Base-by-base conservation (phyloP, 495 filamentous ascomycete species). In the Xylaria scruposa region DNA sequence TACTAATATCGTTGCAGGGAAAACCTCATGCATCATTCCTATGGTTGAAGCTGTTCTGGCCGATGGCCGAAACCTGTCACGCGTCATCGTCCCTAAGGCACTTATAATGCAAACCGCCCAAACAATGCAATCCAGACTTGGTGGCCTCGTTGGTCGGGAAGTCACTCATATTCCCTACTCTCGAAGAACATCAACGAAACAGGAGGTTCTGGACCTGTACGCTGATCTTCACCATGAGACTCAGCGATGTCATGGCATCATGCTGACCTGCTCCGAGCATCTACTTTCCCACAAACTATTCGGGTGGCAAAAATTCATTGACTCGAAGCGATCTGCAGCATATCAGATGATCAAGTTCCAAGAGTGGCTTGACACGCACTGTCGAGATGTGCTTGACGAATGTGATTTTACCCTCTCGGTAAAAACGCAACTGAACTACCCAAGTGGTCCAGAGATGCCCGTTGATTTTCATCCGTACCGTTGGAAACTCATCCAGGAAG, bases 341-440 rank as follows among this genome's bases (percentile, higher is more conserved):
- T 67, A 17, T 4, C 65, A 71, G 10, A 85, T 89, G 80, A 79
- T 84, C 53, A 76, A 72, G 29, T 77, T 85, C 4, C 85, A 90
- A 70, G 59, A 49, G 5, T 89, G 87, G 87, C 56, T 90, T 4
- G 77, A 81, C 29, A 21, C 69, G 0, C 71, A 70, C 36, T 83
- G 78, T 42, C 82, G 87, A 12, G 88, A 90, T 75, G 78, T 90
- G 1, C 74, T 90, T 0, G 88, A 90, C 72, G 88, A 90, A 68
- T 87, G 82, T 8, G 88, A 90, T 67, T 83, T 83, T 38, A 87
- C 85, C 0, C 72, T 90, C 10, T 81, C 85, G 0, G 80, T 85
- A 0, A 81, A 81, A 38, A 85, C 83, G 0, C 83, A 86, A 70
- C 76, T 86, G 0, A 86, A 83, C 56, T 88, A 88, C 58, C 87